phyloP scores from a whole-genome alignment of 495 filamentous ascomycete species.

The Jackrogersella multiformis region DNA sequence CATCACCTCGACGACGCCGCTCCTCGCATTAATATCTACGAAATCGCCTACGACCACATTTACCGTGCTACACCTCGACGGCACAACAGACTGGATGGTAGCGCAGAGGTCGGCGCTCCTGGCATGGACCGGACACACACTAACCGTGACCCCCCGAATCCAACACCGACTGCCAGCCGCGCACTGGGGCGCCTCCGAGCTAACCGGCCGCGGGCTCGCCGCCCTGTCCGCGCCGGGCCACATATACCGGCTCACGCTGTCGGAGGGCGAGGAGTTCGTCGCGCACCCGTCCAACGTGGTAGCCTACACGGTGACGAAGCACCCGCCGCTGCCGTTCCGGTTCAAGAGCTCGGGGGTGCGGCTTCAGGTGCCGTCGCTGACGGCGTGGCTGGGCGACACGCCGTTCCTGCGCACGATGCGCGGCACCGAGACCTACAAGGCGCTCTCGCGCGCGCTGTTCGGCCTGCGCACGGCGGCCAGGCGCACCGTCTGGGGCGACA shows the following conservation, averaged over 20 bases:
- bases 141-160: conserved; percentile 76
- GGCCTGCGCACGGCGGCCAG: conserved; percentile 76
- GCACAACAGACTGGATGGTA: conserved; percentile 95
- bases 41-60: conserved; percentile 87
- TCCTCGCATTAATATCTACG: conserved; percentile 86
- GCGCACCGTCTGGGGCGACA: conserved; percentile 90
- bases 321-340: conserved; percentile 81
- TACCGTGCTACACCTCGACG: conserved; percentile 86
- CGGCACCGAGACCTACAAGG: conserved; percentile 74
- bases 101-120: conserved; percentile 84
- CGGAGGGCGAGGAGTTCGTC: conserved; percentile 83
- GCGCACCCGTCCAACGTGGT: conserved; percentile 88
- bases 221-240: conserved; percentile 87
- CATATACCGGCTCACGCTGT: conserved; percentile 81
- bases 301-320: conserved; percentile 81
- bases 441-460: conserved; percentile 67
- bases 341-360: conserved; percentile 79
- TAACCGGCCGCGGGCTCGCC: conserved; percentile 87
- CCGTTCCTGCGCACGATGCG: conserved; percentile 77
- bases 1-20: conserved; percentile 83
- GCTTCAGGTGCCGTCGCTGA: conserved; percentile 78
- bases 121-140: conserved; percentile 94
- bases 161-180: conserved; percentile 79
- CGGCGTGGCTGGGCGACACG: conserved; percentile 62
- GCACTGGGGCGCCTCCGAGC: conserved; percentile 88